Evolutionary conservation across 441 rosid species (phyloP).

Genomic region (Flueggea neowawraea): DNA sequence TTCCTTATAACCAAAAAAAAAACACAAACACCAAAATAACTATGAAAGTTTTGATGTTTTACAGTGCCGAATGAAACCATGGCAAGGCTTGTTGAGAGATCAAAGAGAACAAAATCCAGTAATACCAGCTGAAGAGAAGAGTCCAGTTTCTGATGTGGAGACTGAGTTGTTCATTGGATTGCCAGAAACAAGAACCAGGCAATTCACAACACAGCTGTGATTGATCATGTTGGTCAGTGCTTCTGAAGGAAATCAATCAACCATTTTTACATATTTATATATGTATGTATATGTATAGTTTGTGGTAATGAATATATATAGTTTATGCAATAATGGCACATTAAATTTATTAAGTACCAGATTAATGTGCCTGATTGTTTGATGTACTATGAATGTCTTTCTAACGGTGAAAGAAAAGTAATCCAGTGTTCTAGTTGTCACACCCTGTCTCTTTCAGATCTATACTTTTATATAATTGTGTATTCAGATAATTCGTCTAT

Average conservation of each 20-base stretch:
- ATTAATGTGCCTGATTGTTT: too few relatives aligned
- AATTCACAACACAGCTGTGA: slow-evolving; percentile 11
- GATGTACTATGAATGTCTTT: too few relatives aligned
- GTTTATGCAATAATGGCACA: too few relatives aligned
- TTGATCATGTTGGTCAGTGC: not conserved
- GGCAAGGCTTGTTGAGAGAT: slow-evolving; percentile 15
- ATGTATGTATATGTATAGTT: not conserved
- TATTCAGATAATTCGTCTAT: too few relatives aligned
- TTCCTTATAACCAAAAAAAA: not conserved
- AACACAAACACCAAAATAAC: not conserved
- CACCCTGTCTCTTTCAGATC: too few relatives aligned
- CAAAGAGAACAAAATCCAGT: slow-evolving; percentile 9
- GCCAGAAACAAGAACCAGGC: slow-evolving; percentile 42
- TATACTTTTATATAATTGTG: too few relatives aligned
- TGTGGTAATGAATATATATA: too few relatives aligned
- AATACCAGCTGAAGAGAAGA: slow-evolving; percentile 29
- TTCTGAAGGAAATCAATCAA: not conserved
- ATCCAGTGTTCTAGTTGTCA: too few relatives aligned
- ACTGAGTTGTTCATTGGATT: slow-evolving; percentile 82
- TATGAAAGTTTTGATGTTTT: not conserved
- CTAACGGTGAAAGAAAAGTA: too few relatives aligned
- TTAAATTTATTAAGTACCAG: too few relatives aligned
- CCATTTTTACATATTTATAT: not conserved
- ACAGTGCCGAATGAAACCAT: slow-evolving; percentile 26
- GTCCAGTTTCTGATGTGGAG: slow-evolving; percentile 77